These are phyloP conservation scores for Seminavis robusta DNA, from an alignment of 108 stramenopile genomes.

Conservation along the genomic window DNA sequence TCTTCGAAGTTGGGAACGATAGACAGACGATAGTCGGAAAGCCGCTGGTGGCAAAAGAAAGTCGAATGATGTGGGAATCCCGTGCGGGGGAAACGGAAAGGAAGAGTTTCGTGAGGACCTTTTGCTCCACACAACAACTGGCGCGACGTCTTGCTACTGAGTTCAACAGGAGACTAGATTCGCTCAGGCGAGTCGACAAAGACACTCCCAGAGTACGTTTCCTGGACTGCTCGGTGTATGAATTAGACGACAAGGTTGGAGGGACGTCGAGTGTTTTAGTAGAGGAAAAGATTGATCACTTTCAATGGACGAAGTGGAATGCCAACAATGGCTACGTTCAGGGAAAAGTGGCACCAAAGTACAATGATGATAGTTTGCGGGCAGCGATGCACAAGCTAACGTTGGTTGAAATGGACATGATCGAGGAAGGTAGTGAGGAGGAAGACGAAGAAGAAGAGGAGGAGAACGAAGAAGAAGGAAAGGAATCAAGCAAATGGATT, in stretches of 20 bases:
- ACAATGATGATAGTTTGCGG: too few relatives aligned
- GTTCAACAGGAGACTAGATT: constrained; percentile 32
- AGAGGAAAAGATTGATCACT: too few relatives aligned
- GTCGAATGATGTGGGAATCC: constrained; percentile 34
- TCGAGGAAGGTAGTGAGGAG: constrained; percentile 1
- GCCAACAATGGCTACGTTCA: constrained; percentile 41
- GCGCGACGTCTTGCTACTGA: constrained; percentile 32
- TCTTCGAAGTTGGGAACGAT: constrained; percentile 38
- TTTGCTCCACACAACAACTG: constrained; percentile 41
- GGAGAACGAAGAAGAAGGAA: constrained; percentile 2
- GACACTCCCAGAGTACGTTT: constrained; percentile 3
- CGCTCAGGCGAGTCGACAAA: constrained; percentile 7
- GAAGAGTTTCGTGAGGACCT: constrained; percentile 30
- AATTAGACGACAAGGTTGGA: not conserved
- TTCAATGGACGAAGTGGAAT: constrained; percentile 61
- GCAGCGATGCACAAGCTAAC: not conserved
- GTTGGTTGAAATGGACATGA: not conserved
- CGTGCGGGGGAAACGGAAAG: not conserved
- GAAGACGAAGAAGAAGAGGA: constrained; percentile 5
- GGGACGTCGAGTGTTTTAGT: constrained; percentile 2
- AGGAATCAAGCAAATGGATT: not conserved
- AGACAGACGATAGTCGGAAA: constrained; percentile 25
- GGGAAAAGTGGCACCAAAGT: constrained; percentile 18
- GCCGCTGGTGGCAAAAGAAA: constrained; percentile 51
- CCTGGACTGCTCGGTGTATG: constrained; percentile 17